Evolutionary conservation across 352 stramenopile species (phyloP).

Genomic region (Globisporangium iwayamae): DNA sequence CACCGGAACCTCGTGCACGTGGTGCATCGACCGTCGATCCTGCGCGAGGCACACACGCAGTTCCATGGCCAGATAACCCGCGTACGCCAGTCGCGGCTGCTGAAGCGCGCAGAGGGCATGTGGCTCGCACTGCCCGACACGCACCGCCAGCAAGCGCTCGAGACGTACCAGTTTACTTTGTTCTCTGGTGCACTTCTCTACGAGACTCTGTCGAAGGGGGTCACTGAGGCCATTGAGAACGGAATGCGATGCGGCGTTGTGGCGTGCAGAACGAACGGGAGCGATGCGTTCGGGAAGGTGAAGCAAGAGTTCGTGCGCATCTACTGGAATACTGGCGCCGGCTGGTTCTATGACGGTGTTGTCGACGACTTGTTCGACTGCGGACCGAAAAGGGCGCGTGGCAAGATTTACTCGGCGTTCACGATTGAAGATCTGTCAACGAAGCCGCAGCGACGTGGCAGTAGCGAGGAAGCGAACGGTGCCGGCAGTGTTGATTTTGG

Average conservation of each 20-base stretch:
- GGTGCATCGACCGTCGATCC: constrained; percentile 52
- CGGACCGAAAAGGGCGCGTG: constrained; percentile 34
- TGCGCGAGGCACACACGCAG: constrained; percentile 48
- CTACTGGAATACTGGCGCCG: constrained; percentile 28
- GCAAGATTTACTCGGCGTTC: constrained; percentile 53
- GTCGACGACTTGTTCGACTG: constrained; percentile 42
- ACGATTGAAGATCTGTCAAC: constrained; percentile 29
- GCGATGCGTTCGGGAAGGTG: constrained; percentile 39
- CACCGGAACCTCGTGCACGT: constrained; percentile 67
- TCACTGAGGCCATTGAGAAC: constrained; percentile 30
- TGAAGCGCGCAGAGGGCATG: constrained; percentile 34
- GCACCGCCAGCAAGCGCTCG: constrained; percentile 36
- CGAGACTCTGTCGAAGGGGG: constrained; percentile 29
- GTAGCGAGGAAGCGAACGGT: constrained; percentile 23
- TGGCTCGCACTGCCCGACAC: constrained; percentile 43
- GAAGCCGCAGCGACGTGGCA: constrained; percentile 22
- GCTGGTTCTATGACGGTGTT: constrained; percentile 22
- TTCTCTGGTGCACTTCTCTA: constrained; percentile 48
- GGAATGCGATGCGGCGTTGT: constrained; percentile 42
- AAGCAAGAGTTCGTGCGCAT: constrained; percentile 54
- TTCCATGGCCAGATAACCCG: constrained; percentile 49
- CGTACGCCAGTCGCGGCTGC: constrained; percentile 39
- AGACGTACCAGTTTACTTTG: constrained; percentile 38
- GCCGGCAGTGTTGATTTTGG: constrained; percentile 27
- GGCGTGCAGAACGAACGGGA: constrained; percentile 32